Evolutionary conservation across 371 early-diverging fungal genomes (phyloP), one percentile per base, ranked within the genome.

Genomic region (Apophysomyces ossiformis): DNA sequence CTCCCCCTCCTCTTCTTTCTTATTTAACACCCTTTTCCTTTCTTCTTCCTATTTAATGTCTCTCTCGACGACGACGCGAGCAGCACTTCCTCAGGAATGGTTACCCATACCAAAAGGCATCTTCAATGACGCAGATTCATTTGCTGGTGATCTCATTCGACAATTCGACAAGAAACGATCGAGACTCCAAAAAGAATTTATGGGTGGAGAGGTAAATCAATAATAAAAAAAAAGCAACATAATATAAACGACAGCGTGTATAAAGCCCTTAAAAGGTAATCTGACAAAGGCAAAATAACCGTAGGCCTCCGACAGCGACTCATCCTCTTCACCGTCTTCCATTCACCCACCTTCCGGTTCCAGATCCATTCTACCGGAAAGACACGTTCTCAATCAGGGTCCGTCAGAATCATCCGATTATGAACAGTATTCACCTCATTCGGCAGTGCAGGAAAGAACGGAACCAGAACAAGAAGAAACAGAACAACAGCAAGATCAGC

Each of bases 61-160:
- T 44, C 41, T 38, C 26, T 6, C 12, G 57, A n/a, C 37, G 13
- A 57, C 15, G 21, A 50, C 54, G 18, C 21, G 32, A 26, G 32
- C 54, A n/a, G n/a, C n/a, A 50, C 21, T 4, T 21, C 21, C 54
- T 9, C 58, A 66, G 26, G 61, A 67, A 65, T 71, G 74, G 71
- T 57, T 76, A 36, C 67, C 77, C 8, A 62, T 76, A 72, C 74
- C 77, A 21, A 69, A 68, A 46, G 71, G 66, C 7, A 68, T 73
- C n/a, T 60, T 69, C 32, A 44, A 65, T n/a, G 43, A 61, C 21
- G 63, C 69, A 12, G 39, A 77, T 41, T 73, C 77, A 26, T 77
- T 77, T 64, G 63, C 71, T 21, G 60, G 37, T 18, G 72, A 73
- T 16, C 57, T 77, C 46, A 57, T 75, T 43, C 58, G 47, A 26